These are phyloP conservation scores for Harringtonia lauricola DNA, from an alignment of 2,329 filamentous ascomycete genomes.

Conservation along the genomic window DNA sequence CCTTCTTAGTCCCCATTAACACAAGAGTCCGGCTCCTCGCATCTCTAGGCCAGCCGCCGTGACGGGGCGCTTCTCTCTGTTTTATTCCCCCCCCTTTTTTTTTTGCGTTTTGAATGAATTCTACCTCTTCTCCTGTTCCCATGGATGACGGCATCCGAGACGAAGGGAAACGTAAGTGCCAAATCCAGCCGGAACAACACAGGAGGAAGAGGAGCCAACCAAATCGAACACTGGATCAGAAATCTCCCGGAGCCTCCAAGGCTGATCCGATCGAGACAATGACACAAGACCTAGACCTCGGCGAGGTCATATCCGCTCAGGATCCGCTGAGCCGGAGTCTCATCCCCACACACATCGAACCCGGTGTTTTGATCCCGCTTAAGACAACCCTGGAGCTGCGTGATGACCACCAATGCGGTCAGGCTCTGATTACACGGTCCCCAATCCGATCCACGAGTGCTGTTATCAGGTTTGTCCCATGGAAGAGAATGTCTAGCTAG, in stretches of 20 bases:
- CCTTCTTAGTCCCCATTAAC: constrained; percentile 4
- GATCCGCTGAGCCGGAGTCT: constrained; percentile 21
- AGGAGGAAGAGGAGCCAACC: no score
- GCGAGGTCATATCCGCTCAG: constrained; percentile 16
- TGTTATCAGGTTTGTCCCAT: constrained; percentile 55
- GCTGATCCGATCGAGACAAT: constrained; percentile 5
- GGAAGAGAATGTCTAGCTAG: neutral
- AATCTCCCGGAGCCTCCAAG: no score
- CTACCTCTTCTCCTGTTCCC: no score
- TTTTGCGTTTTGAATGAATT: neutral
- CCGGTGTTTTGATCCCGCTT: constrained; percentile 46
- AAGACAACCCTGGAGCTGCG: constrained; percentile 54
- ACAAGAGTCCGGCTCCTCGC: neutral
- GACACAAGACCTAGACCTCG: constrained; percentile 10
- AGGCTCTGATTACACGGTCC: constrained; percentile 60
- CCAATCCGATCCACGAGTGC: constrained; percentile 62
- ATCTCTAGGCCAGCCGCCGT: constrained; percentile 9
- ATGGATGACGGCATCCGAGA: no score
- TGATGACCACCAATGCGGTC: constrained; percentile 45
- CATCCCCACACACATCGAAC: constrained; percentile 23
- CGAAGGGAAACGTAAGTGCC: no score
- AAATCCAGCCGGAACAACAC: no score
- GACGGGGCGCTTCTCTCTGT: neutral
- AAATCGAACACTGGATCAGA: no score
- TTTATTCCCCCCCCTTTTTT: neutral